Evolutionary conservation across 768 basidiomycete genomes (phyloP), one percentile per base, ranked within the genome.

Genomic region (Kwoniella bestiolae): DNA sequence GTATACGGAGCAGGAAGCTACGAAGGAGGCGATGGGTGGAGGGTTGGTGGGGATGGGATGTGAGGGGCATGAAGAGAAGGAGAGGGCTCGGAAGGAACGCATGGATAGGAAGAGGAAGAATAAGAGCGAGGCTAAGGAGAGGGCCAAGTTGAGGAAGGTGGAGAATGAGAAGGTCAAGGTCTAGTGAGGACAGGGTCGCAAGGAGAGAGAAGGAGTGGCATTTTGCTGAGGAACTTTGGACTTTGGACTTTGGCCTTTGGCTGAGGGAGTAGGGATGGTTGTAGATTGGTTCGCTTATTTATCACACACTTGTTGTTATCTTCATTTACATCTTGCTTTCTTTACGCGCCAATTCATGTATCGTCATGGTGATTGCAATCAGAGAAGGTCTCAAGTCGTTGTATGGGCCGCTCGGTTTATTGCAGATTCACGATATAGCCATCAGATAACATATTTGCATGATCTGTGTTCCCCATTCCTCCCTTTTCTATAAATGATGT

Each of bases 31-130:
- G 12, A 38, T 60, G 25, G 59, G 63, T 16, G 78, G 75, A 21
- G 70, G 70, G 8, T 63, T 77, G 32, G 68, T 71, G 3, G 81
- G 79, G 6, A 62, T 66, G 32, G 80, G 78, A 12, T 82, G 82
- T 58, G 78, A 81, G 41, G 69, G 68, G 18, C 82, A 83, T 60
- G 79, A 81, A 65, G 75, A 60, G 29, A 83, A 80, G 67, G 76
- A 68, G n/a, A 56, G 64, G 18, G 75, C 75, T 45, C 71, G 76
- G 47, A 71, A 69, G 45, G 79, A 76, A 44, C 56, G 76, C 32
- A 62, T 61, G 67, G 68, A 55, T 4, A 67, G 70, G 64, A 74
- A 78, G 70, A 67, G 68, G 66, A 69, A 75, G 68, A 61, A 66
- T 26, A 70, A 63, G 56, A 51, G n/a, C 29, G 67, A 73, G 45